phyloP scores from a whole-genome alignment of 2,329 filamentous ascomycete species.

The Dendrostoma leiphaemia region DNA sequence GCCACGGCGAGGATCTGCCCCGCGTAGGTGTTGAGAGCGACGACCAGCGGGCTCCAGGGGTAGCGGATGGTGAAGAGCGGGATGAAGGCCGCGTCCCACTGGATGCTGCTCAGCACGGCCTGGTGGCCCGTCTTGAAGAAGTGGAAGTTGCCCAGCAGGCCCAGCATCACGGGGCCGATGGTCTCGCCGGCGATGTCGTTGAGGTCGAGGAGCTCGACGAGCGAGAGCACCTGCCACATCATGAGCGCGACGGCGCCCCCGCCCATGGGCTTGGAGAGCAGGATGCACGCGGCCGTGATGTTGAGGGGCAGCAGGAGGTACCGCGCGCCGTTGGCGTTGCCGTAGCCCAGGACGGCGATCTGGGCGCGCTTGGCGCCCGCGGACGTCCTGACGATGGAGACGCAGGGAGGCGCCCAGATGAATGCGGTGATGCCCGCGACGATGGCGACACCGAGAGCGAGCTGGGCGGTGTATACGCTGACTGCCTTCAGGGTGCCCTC shows the following conservation, averaged over 20 bases:
- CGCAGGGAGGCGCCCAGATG: slow-evolving; percentile 79
- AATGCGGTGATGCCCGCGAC: slow-evolving; percentile 84
- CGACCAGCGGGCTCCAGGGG: slow-evolving; percentile 81
- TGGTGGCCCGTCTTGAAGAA: slow-evolving; percentile 99
- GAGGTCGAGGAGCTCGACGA: slow-evolving; percentile 63
- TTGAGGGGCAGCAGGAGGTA: slow-evolving; percentile 83
- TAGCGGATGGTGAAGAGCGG: slow-evolving; percentile 79
- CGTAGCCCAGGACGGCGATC: slow-evolving; percentile 84
- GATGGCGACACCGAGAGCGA: slow-evolving; percentile 75
- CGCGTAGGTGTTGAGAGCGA: slow-evolving; percentile 84
- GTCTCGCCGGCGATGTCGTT: slow-evolving; percentile 62
- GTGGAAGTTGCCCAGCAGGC: slow-evolving; percentile 86
- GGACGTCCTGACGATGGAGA: slow-evolving; percentile 64
- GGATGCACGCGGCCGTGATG: slow-evolving; percentile 70
- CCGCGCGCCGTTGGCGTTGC: slow-evolving; percentile 87
- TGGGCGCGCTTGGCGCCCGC: slow-evolving; percentile 43
- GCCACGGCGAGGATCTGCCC: slow-evolving; percentile 81
- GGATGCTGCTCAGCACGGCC: slow-evolving; percentile 80
- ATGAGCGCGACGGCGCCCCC: slow-evolving; percentile 78
- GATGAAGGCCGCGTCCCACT: slow-evolving; percentile 96
- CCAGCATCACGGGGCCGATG: slow-evolving; percentile 81
- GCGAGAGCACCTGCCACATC: slow-evolving; percentile 83
- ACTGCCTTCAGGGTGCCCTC: slow-evolving; percentile 67
- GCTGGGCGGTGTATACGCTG: slow-evolving; percentile 76
- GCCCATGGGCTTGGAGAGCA: slow-evolving; percentile 94